phyloP scores from a whole-genome alignment of 208 protist genomes.

The Trypanosoma conorhini region DNA sequence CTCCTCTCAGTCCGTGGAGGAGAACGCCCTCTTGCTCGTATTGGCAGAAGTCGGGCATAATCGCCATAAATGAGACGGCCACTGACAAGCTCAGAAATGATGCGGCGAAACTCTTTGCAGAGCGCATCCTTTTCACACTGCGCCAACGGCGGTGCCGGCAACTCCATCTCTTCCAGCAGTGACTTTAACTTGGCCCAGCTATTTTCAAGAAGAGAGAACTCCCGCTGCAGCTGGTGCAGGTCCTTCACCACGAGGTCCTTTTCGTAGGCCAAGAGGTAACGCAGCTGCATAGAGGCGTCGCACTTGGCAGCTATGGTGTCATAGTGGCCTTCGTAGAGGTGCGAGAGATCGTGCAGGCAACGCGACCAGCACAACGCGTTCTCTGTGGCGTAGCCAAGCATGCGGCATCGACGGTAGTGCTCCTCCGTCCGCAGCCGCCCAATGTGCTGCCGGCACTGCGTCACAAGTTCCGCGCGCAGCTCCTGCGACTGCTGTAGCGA shows the following conservation, averaged over 20 bases:
- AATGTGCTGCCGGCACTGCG: slow-evolving; percentile 46
- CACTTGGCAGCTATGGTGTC: slow-evolving; percentile 33
- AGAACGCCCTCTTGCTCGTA: background rate
- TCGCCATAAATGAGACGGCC: slow-evolving; percentile 23
- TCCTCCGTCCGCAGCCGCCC: slow-evolving; percentile 39
- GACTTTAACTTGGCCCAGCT: slow-evolving; percentile 39
- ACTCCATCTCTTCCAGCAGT: slow-evolving; percentile 44
- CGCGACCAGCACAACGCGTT: slow-evolving; percentile 61
- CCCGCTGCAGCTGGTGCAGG: slow-evolving; percentile 50
- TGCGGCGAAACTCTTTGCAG: slow-evolving; percentile 15
- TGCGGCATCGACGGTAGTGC: slow-evolving; percentile 56
- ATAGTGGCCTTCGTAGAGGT: slow-evolving; percentile 67
- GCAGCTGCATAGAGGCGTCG: slow-evolving; percentile 43
- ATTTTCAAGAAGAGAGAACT: slow-evolving; percentile 43
- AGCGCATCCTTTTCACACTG: slow-evolving; percentile 11
- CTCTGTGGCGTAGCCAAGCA: slow-evolving; percentile 38
- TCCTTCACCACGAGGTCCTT: slow-evolving; percentile 62
- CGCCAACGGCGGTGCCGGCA: slow-evolving; percentile 32
- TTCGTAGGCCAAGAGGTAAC: slow-evolving; percentile 70
- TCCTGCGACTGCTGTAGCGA: slow-evolving; percentile 42
- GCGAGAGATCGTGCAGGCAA: slow-evolving; percentile 54
- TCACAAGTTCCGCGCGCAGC: slow-evolving; percentile 36
- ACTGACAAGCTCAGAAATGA: slow-evolving; percentile 8
- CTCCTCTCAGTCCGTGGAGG: background rate
- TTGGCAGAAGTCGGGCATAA: slow-evolving; percentile 12